Base-by-base conservation (phyloP, 2,329 filamentous ascomycete genomes). In the Fusarium sp. region DNA sequence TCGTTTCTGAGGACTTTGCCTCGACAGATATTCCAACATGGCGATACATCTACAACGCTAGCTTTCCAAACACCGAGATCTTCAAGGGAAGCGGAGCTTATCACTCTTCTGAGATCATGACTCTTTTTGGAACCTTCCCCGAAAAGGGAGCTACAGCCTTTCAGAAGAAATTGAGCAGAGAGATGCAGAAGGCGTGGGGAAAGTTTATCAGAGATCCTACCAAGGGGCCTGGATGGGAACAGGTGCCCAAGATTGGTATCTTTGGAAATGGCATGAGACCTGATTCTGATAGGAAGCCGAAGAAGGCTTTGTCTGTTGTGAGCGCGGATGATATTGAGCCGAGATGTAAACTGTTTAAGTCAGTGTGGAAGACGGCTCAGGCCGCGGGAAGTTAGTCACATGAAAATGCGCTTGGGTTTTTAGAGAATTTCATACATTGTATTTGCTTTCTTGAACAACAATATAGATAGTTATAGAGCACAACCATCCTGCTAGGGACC, bases 31-130 rank as follows among this genome's bases (percentile, higher is more conserved):
- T 83, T 9, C 76, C 79, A 0, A 75, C 79, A 11, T 85, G 81
- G 80, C 75, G 78, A 27, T 84, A 80, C 56, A 76, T 80, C 29
- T 85, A 82, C 71, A 79, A 82, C 51, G 83, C 79, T 8, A 81
- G 84, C 70, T 86, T 83, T 76, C 65, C 78, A 15, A 85, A 85
- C 62, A 78, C 80, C 58, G 80, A 53, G 27, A 81, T 67, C 75
- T 79, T 15, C 73, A 72, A 48, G 74, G 72, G 66, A 11, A 73
- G 71, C 27, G 81, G 81, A 13, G 81, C 82, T 1, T 85, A 84
- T 58, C 84, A 86, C 59, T 81, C 79, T 0, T 74, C 78, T 4
- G 83, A 85, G 41, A 60, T 84, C 33, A 70, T 73, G n/a, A 80
- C 82, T 69, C 66, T 84, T 4, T 84, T 84, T 51, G 81, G 81